A percentile compares a stretch with the other conserved stretches of the same genome.
Evolutionary conservation across 2,329 filamentous ascomycete species (phyloP).

Genomic region (Sporothrix mexicana): DNA sequence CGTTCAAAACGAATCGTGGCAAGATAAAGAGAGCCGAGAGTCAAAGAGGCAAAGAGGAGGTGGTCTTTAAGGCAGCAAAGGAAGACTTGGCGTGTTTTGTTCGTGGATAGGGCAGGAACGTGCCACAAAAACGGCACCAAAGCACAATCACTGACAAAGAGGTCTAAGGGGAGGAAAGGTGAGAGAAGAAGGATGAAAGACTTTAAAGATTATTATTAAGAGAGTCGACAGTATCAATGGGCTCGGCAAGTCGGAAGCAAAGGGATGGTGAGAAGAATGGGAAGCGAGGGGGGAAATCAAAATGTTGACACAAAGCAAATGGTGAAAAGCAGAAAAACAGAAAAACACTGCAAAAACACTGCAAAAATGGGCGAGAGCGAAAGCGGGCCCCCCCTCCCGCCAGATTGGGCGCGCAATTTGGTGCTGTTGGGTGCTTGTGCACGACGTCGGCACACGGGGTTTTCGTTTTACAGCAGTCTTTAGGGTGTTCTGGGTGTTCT

Average conservation of each 20-base stretch:
- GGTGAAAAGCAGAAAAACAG: slow-evolving; percentile 1
- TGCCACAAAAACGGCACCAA: background rate
- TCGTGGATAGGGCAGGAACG: background rate
- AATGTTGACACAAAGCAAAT: background rate
- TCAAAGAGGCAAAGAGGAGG: background rate
- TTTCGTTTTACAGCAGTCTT: background rate
- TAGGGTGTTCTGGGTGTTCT: too few relatives aligned
- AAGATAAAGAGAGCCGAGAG: background rate
- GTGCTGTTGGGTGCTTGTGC: background rate
- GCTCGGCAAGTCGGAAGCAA: background rate
- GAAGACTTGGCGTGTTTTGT: slow-evolving; percentile 6
- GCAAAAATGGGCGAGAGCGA: slow-evolving; percentile 1
- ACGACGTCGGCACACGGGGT: background rate
- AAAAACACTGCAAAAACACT: background rate
- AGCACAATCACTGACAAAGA: background rate
- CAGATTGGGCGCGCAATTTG: slow-evolving; percentile 8
- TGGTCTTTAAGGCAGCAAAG: background rate
- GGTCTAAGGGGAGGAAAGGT: background rate
- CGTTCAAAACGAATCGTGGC: background rate
- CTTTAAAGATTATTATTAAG: background rate
- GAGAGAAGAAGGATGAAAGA: background rate
- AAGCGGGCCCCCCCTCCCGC: background rate
- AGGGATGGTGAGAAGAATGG: background rate
- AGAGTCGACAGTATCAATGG: background rate
- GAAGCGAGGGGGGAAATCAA: background rate